Evolutionary conservation across 2,329 filamentous ascomycete genomes (phyloP), one percentile per base, ranked within the genome.

Genomic region (Penicillium sp.): DNA sequence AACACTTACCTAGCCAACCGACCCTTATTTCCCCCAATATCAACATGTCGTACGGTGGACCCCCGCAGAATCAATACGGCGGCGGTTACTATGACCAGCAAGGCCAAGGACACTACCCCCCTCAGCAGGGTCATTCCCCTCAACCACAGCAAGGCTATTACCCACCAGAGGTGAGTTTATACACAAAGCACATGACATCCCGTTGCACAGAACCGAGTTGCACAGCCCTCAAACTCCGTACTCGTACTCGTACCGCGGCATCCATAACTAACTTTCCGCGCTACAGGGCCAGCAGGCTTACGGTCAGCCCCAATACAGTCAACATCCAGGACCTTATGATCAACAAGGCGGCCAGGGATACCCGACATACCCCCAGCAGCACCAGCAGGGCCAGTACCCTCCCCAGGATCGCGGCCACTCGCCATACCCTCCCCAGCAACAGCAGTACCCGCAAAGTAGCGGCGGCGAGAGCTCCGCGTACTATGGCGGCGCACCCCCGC

Each of bases 401-500:
- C 64, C 65, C 42, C n/a, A n/a, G n/a, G n/a, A n/a, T n/a, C n/a
- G n/a, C n/a, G n/a, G n/a, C n/a, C n/a, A n/a, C n/a, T n/a, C n/a
- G n/a, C n/a, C n/a, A n/a, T n/a, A n/a, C n/a, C n/a, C 68, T 52
- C 62, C 67, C 25, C 57, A 63, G n/a, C 60, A 66, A 38, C 66
- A 67, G 38, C 68, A 69, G 47, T 62, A 62, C 38, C 66, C 62
- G 31, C 59, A 60, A 31, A 61, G 55, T 8, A 71, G 72, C 41
- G 68, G 58, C 6, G 71, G 72, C 44, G 68, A 66, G 54, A 74
- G 57, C 48, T 65, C 69, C 33, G 66, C 66, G 2, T 76, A 75
- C 57, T 76, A 75, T 47, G 66, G 65, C 2, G 55, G 47, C 9
- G 55, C 55, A 27, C 61, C 61, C 2, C 44, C 63, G 21, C 61